Percentiles rank a stretch among this genome's conserved stretches.
Conservation (phyloP, 768 basidiomycete species). For the Suillus sp. region DNA sequence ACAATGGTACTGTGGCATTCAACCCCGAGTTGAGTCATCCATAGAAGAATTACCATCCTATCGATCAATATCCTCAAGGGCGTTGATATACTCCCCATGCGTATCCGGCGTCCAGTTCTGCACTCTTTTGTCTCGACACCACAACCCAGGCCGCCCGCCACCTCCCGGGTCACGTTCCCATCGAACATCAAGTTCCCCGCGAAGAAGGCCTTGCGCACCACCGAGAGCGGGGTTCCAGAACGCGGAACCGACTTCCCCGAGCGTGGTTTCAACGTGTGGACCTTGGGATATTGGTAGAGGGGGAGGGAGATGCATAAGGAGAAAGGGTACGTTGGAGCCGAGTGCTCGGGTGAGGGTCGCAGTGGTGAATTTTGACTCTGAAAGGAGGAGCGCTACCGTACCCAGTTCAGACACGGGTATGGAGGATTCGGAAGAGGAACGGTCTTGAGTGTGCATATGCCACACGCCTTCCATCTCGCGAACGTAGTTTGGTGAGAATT, state of each 20-base stretch:
- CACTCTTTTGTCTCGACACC: slow-evolving; percentile 37
- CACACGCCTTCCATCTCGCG: slow-evolving; percentile 93
- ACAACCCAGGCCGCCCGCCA: slow-evolving; percentile 39
- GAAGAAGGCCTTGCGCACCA: slow-evolving; percentile 54
- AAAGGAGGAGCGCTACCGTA: slow-evolving; percentile 73
- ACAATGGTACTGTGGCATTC: neutral
- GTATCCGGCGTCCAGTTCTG: slow-evolving; percentile 25
- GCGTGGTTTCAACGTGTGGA: slow-evolving; percentile 4
- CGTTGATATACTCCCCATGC: neutral
- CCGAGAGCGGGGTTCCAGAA: slow-evolving; percentile 73
- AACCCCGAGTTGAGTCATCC: neutral
- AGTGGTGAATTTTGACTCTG: slow-evolving; percentile 79
- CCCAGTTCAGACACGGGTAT: slow-evolving; percentile 10
- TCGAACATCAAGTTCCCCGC: slow-evolving; percentile 62
- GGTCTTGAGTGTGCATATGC: slow-evolving; percentile 33
- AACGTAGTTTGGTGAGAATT: slow-evolving; percentile 75
- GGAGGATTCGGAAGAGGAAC: neutral
- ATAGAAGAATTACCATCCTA: neutral
- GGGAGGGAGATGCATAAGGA: slow-evolving; percentile 75
- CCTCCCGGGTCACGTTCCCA: slow-evolving; percentile 52
- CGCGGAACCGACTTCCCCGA: slow-evolving; percentile 46
- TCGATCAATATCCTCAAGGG: neutral
- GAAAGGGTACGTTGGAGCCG: slow-evolving; percentile 75
- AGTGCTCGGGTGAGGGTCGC: slow-evolving; percentile 68
- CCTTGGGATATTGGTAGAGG: slow-evolving; percentile 15